Conservation (phyloP, 345 rosid genomes). For the Carallia pectinifolia region DNA sequence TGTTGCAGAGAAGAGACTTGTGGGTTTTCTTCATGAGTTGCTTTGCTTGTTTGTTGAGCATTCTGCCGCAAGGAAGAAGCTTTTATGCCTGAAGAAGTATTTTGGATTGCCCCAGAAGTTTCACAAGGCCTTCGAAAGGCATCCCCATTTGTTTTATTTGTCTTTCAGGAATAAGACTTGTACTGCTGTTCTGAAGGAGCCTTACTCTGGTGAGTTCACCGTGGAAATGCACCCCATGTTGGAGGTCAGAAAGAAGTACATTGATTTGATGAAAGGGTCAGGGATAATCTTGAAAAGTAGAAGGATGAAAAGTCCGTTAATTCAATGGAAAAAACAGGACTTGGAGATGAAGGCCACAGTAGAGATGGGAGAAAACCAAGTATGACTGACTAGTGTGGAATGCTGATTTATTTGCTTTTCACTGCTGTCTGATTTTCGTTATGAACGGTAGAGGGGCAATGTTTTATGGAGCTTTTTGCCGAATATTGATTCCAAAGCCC, state of each 20-base stretch:
- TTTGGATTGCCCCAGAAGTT: constrained; percentile 58
- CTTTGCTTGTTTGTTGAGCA: constrained; percentile 81
- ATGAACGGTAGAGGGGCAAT: no score
- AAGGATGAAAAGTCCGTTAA: constrained; percentile 25
- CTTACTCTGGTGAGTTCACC: constrained; percentile 45
- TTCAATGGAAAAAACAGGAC: constrained; percentile 32
- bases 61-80: constrained; percentile 72
- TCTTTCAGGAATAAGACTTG: constrained; percentile 70
- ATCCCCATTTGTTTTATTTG: constrained; percentile 74
- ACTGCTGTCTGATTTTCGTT: no score
- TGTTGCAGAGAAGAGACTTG: constrained; percentile 79
- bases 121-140: constrained; percentile 91
- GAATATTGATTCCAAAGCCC: no score
- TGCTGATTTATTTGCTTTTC: neutral
- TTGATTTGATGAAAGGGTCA: constrained; percentile 61
- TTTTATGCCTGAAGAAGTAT: constrained; percentile 66
- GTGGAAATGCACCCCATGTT: constrained; percentile 64
- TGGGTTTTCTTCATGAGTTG: constrained; percentile 81
- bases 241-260: constrained; percentile 55
- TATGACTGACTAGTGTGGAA: neutral
- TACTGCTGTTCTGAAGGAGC: constrained; percentile 77
- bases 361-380: neutral
- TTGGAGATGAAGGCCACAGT: constrained; percentile 34
- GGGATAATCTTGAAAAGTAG: constrained; percentile 44
- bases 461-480: no score